Percentiles rank a stretch among this genome's conserved stretches.
Evolutionary conservation across 441 rosid genomes (phyloP).

Genomic region (Viola pubescens): DNA sequence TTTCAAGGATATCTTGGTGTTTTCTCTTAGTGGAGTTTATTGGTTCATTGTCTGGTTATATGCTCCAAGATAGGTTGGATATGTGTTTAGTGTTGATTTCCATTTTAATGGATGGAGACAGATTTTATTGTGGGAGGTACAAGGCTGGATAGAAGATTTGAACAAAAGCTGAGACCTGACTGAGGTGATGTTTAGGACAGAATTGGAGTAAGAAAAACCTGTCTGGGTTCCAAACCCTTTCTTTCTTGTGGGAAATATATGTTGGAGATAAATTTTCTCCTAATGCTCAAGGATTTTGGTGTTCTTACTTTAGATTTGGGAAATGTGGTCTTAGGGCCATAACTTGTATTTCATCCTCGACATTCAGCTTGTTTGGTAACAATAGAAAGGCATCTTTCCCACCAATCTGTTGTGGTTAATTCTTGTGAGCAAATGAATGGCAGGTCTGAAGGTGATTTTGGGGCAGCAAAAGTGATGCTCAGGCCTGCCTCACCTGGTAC

Average conservation of each 20-base stretch:
- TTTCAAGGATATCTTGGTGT: too few species aligned
- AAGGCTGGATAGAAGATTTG: too few species aligned
- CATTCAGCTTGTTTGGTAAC: background rate
- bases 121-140: background rate
- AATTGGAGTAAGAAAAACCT: too few species aligned
- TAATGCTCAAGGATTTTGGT: too few species aligned
- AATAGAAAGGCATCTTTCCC: background rate
- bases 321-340: too few species aligned
- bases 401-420: background rate
- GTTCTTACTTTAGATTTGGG: too few species aligned
- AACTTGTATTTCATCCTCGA: background rate
- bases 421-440: conserved; percentile 15
- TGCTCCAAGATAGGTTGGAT: background rate
- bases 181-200: too few species aligned
- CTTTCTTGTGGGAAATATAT: too few species aligned
- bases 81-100: background rate
- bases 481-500: conserved; percentile 97
- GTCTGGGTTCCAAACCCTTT: too few species aligned
- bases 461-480: conserved; percentile 95
- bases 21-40: background rate
- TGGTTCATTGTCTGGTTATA: background rate
- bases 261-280: too few species aligned
- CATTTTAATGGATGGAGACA: background rate
- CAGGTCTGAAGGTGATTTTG: conserved; percentile 79
- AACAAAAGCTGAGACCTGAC: too few species aligned